These are phyloP conservation scores for Penicillium sp. DNA, from an alignment of 2,329 filamentous ascomycete species.

Conservation along the genomic window DNA sequence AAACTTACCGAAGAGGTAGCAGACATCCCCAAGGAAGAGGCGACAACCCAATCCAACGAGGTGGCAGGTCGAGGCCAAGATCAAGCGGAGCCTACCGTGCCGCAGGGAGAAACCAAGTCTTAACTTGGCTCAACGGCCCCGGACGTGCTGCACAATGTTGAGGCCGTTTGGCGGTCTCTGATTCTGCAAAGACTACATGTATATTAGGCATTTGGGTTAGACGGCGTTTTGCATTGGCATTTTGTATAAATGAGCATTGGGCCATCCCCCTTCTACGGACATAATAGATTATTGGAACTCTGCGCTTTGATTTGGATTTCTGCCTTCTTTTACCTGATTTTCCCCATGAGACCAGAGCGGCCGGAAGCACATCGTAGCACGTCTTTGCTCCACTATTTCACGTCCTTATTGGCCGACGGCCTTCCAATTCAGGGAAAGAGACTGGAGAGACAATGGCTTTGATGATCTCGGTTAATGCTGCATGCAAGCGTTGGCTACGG, in stretches of 20 bases:
- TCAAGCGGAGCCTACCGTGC: neutral
- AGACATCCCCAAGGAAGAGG: neutral
- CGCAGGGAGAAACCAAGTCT: neutral
- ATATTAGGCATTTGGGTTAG: slow-evolving; percentile 14
- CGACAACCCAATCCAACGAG: neutral
- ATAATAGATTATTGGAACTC: neutral
- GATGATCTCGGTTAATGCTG: neutral
- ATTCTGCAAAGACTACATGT: slow-evolving; percentile 18
- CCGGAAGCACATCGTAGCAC: slow-evolving; percentile 4
- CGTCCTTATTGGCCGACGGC: slow-evolving; percentile 1
- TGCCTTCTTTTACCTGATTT: neutral
- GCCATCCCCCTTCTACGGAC: slow-evolving; percentile 8
- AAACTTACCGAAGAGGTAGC: neutral
- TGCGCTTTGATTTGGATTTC: neutral
- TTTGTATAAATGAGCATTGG: slow-evolving; percentile 15
- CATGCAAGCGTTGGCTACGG: neutral
- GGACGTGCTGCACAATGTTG: neutral
- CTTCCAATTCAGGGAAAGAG: neutral
- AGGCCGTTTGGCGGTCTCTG: neutral
- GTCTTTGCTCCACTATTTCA: slow-evolving; percentile 15
- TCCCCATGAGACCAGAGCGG: neutral
- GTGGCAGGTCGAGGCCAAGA: neutral
- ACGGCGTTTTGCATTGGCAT: slow-evolving; percentile 18
- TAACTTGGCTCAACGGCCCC: neutral
- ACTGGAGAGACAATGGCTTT: neutral